phyloP scores from a whole-genome alignment of 768 basidiomycete genomes.

The Coprinopsis strossmayeri region DNA sequence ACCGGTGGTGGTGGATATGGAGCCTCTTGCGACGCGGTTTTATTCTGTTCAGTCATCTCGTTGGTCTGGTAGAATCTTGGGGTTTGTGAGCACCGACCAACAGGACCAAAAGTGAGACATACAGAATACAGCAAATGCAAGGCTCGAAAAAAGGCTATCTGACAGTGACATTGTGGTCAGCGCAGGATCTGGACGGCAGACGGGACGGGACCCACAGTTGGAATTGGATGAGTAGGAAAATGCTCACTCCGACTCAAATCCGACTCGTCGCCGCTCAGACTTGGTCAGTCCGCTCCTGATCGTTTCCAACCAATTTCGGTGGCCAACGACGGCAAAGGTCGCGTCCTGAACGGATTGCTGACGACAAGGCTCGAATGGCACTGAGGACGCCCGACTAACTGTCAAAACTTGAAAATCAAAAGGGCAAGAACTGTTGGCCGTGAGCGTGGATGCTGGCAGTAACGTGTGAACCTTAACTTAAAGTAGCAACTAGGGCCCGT shows the following conservation, averaged over 20 bases:
- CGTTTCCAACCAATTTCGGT: not conserved
- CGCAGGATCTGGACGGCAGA: conserved; percentile 3
- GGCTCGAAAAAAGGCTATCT: not conserved
- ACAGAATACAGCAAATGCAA: not conserved
- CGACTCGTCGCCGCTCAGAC: conserved; percentile 37
- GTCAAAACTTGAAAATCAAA: not conserved
- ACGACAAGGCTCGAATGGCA: not conserved
- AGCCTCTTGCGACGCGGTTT: conserved; percentile 25
- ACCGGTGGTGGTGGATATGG: conserved; percentile 23
- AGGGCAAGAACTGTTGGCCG: not conserved
- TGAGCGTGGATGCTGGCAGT: conserved; percentile 2
- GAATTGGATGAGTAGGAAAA: conserved; percentile 19
- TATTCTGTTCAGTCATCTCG: conserved; percentile 29
- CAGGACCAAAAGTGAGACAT: not conserved
- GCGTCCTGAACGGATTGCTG: not conserved
- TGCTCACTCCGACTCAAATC: conserved; percentile 44
- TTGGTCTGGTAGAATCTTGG: too few species aligned
- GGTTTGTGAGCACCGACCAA: not conserved
- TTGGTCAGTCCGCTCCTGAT: conserved; percentile 13
- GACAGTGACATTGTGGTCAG: not conserved
- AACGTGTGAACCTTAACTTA: conserved; percentile 7
- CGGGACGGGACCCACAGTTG: conserved; percentile 10
- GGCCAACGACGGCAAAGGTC: not conserved
- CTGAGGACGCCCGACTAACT: not conserved
- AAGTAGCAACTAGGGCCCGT: conserved; percentile 5